These are phyloP conservation scores for Rhizopogon vesiculosus DNA, from an alignment of 768 basidiomycete species.

Conservation along the genomic window DNA sequence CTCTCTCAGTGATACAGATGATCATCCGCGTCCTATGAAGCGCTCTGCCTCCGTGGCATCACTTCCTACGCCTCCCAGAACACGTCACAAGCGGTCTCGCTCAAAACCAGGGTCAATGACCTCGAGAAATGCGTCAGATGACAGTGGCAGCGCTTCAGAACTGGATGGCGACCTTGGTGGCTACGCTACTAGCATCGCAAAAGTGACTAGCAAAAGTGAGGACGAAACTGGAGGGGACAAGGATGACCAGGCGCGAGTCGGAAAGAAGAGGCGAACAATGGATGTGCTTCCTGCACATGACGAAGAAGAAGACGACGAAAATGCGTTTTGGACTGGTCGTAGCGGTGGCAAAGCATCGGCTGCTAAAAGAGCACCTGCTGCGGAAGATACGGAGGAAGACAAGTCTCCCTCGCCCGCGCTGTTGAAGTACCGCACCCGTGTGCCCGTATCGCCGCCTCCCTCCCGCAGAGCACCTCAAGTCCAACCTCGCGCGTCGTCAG, in stretches of 20 bases:
- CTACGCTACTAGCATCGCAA: conserved; percentile 6
- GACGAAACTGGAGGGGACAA: conserved; percentile 15
- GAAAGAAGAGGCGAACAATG: conserved; percentile 35
- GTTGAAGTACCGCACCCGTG: conserved; percentile 29
- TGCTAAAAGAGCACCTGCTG: conserved; percentile 12
- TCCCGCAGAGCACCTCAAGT: conserved; percentile 44
- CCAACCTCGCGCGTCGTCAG: conserved; percentile 23
- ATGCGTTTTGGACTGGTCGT: conserved; percentile 23
- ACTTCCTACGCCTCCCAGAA: conserved; percentile 64
- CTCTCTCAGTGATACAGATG: conserved; percentile 9
- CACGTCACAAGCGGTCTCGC: conserved; percentile 44
- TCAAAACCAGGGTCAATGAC: conserved; percentile 39
- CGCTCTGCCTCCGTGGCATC: conserved; percentile 62
- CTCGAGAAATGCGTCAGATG: conserved; percentile 38
- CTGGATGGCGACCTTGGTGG: conserved; percentile 14
- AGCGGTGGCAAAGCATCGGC: conserved; percentile 13
- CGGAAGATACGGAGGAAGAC: conserved; percentile 5
- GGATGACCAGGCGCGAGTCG: conserved; percentile 12
- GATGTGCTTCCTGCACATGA: conserved; percentile 33
- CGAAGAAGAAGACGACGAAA: conserved; percentile 52
- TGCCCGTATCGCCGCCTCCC: conserved; percentile 63
- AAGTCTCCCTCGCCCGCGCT: conserved; percentile 33
- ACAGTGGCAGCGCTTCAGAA: conserved; percentile 33
- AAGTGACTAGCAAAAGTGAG: conserved; percentile 8
- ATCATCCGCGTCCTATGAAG: conserved; percentile 39